Base-by-base conservation (phyloP, 2,329 filamentous ascomycete genomes). In the Colletotrichum navitas region DNA sequence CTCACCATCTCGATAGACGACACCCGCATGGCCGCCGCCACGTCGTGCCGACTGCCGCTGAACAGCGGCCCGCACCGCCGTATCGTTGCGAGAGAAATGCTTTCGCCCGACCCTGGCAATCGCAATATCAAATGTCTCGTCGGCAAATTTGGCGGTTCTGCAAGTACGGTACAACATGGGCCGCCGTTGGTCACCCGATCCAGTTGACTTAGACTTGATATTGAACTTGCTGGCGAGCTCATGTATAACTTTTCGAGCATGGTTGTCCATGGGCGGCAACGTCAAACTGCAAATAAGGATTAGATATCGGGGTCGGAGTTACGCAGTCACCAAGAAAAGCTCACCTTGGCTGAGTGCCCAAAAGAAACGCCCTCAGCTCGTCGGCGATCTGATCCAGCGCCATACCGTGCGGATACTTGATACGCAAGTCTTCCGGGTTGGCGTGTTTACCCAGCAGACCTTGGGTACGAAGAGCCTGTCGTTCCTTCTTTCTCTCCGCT, bases 221-320 rank as follows among this genome's bases (percentile, higher is more conserved):
- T 90, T 91, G 78, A 98, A 89, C 47, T 87, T 87, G 76, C 89
- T 89, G 16, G 94, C 94, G 49, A 97, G 81, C 71, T 94, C 89
- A 79, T 99, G 96, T 24, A 98, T 86, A 7, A 90, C 83, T 79
- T 94, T 95, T 61, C 96, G 91, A 49, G 91, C 88, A 55, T 87
- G 82, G 73, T 94, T 93, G 68, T 93, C 90, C 91, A 98, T 97
- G 0, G 95, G 94, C 3, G 95, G 94, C 32, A 98, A 85, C 5
- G 90, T 84, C 7, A 96, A 85, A 56, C 93, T 94, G 74, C 39
- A 65, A 41, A 16, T 39, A 63, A 12, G 12, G 5, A 34, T 59
- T 18, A 58, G 55, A 26, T n/a, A 45, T 5, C 21, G 21, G 49
- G 11, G 10, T 14, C 21, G 7, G 26, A 34, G 11, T 55, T 29